A percentile compares a stretch with the other conserved stretches of the same genome.
Evolutionary conservation across 176 grass and related monocot species (phyloP).

Genomic region (Panicum miliaceum): DNA sequence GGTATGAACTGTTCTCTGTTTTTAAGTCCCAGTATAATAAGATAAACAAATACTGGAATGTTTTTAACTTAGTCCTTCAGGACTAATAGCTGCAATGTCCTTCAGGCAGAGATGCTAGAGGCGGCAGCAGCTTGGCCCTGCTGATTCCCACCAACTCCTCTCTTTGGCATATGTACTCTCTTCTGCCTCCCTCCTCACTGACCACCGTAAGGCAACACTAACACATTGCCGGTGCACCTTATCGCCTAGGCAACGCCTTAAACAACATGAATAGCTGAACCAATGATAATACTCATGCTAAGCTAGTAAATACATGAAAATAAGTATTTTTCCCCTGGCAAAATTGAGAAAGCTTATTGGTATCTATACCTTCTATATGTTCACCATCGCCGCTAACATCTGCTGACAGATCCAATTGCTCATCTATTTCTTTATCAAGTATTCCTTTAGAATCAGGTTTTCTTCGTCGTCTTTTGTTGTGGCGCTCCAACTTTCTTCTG

Average conservation of each 20-base stretch:
- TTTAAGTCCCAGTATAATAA: not conserved
- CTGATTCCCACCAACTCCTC: not conserved
- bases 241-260: not conserved
- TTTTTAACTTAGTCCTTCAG: not conserved
- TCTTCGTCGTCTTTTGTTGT: conserved; percentile 93
- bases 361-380: conserved; percentile 63
- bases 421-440: conserved; percentile 69
- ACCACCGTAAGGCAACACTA: not conserved
- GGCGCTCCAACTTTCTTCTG: conserved; percentile 91
- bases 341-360: not conserved
- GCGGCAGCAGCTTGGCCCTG: not conserved
- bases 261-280: not conserved
- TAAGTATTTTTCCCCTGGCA: not conserved
- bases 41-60: conserved; percentile 5
- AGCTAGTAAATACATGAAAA: not conserved
- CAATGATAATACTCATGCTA: conserved; percentile 26
- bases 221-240: not conserved
- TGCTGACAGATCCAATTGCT: conserved; percentile 58
- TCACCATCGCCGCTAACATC: conserved; percentile 59
- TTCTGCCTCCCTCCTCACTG: not conserved
- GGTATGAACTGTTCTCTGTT: not conserved
- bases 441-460: conserved; percentile 68
- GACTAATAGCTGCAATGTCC: not conserved
- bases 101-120: not conserved
- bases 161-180: not conserved